Evolutionary conservation across 164 flowering plant species (phyloP), one percentile per base, ranked within the genome.

Genomic region (Platanus orientalis): DNA sequence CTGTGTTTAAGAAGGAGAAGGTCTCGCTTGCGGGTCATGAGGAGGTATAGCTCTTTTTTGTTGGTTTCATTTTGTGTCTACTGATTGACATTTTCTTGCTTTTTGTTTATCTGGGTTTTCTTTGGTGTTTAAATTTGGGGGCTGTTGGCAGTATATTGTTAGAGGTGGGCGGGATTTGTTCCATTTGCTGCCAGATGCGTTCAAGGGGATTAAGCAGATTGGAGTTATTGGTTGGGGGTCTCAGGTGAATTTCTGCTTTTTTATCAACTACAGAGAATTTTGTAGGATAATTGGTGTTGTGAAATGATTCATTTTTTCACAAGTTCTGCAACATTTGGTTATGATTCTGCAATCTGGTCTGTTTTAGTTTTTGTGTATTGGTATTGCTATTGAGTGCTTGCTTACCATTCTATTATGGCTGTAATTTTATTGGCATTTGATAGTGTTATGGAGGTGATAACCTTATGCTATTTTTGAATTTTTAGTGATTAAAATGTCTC

Each of bases 221-320:
- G 93, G 93, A 11, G 90, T 87, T 34, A 85, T 87, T 66, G 93
- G 93, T 7, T 87, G 93, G 93, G 93, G 93, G 23, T 87, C 93
- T 21, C 93, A 87, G 88, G 93, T 87, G 49, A 36, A 36, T 32
- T 5, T n/a, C n/a, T n/a, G n/a, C n/a, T n/a, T n/a, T n/a, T n/a
- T n/a, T n/a, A n/a, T n/a, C n/a, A n/a, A n/a, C n/a, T n/a, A n/a
- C n/a, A n/a, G n/a, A n/a, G n/a, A n/a, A n/a, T n/a, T n/a, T n/a
- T n/a, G n/a, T n/a, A n/a, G n/a, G n/a, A n/a, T n/a, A n/a, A 9
- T 36, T 36, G 12, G 9, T 36, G 9, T n/a, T n/a, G n/a, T n/a
- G n/a, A n/a, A n/a, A n/a, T n/a, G n/a, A n/a, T n/a, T n/a, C n/a
- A n/a, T n/a, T n/a, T n/a, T n/a, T n/a, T n/a, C n/a, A n/a, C n/a